These are phyloP conservation scores for Penicillium parvum DNA, from an alignment of 495 filamentous ascomycete genomes.

Conservation along the genomic window DNA sequence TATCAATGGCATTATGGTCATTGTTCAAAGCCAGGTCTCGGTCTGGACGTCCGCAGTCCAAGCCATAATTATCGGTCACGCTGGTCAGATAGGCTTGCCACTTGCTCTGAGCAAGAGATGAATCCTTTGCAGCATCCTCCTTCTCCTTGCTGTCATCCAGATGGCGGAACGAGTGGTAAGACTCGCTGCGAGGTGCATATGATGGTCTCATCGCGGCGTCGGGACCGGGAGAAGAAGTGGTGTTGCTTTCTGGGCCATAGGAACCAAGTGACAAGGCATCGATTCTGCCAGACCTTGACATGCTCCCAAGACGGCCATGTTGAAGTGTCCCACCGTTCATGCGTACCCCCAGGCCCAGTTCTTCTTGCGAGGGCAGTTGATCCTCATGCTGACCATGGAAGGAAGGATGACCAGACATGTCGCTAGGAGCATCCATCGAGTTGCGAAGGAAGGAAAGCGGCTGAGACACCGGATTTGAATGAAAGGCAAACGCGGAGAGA, in stretches of 20 bases:
- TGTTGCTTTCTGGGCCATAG: not conserved
- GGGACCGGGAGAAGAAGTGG: conserved; percentile 1
- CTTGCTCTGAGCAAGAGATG: conserved; percentile 27
- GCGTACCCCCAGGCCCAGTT: conserved; percentile 2
- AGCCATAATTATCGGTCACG: conserved; percentile 53
- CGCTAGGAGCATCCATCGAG: conserved; percentile 14
- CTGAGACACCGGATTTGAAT: conserved; percentile 29
- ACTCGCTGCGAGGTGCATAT: conserved; percentile 1
- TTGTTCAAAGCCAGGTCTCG: conserved; percentile 65
- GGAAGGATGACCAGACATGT: conserved; percentile 1
- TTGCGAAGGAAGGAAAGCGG: conserved; percentile 38
- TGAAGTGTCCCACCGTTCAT: not conserved
- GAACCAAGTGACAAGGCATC: conserved; percentile 6
- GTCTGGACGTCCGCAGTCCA: conserved; percentile 66
- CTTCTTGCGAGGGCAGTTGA: conserved; percentile 8
- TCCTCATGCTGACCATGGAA: conserved; percentile 5
- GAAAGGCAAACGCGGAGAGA: conserved; percentile 30
- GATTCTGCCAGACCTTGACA: not conserved
- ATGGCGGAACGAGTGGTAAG: conserved; percentile 2
- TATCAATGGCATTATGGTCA: conserved; percentile 53
- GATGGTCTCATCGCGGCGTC: conserved; percentile 1
- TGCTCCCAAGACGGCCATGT: not conserved
- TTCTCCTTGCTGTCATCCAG: conserved; percentile 5
- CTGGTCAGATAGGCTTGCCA: conserved; percentile 41
- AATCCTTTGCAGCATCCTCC: conserved; percentile 9